Evolutionary conservation across 331 rosid species (phyloP).

Genomic region (Malus hybrid): DNA sequence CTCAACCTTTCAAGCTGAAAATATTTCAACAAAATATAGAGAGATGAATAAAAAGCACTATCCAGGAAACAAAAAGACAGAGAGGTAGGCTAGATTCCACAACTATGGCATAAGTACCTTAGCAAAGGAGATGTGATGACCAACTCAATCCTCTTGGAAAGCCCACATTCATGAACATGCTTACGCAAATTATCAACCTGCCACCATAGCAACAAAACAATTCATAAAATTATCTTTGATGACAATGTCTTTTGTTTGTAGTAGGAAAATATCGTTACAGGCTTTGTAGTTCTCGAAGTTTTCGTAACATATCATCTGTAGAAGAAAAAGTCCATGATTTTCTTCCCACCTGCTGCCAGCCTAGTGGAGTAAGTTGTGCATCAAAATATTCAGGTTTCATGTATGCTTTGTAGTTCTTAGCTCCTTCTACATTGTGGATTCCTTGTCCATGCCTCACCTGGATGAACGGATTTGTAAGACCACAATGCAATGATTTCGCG

Average conservation of each 20-base stretch:
- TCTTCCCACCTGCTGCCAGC: conserved; percentile 46
- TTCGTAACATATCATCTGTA: neutral
- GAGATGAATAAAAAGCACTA: neutral
- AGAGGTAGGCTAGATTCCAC: neutral
- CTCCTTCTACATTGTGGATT: conserved; percentile 46
- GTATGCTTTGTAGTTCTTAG: conserved; percentile 33
- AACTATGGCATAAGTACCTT: conserved; percentile 18
- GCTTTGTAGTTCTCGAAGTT: neutral
- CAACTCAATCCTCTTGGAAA: conserved; percentile 37
- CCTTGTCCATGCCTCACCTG: conserved; percentile 55
- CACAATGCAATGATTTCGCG: conserved; percentile 9
- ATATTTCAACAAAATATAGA: neutral
- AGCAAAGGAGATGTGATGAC: conserved; percentile 37
- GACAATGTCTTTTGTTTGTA: neutral
- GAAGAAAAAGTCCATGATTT: neutral
- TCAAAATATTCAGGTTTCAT: conserved; percentile 41
- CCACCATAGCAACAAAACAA: neutral
- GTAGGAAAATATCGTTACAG: neutral
- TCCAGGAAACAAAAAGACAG: neutral
- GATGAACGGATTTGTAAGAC: conserved; percentile 26
- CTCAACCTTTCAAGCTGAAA: neutral
- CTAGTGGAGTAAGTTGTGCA: conserved; percentile 39
- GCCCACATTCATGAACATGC: conserved; percentile 40
- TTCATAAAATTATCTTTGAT: too few species aligned
- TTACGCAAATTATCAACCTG: conserved; percentile 44